Base-by-base conservation (phyloP, 805 yeast genomes). In the Kluyveromyces dobzhanskii region DNA sequence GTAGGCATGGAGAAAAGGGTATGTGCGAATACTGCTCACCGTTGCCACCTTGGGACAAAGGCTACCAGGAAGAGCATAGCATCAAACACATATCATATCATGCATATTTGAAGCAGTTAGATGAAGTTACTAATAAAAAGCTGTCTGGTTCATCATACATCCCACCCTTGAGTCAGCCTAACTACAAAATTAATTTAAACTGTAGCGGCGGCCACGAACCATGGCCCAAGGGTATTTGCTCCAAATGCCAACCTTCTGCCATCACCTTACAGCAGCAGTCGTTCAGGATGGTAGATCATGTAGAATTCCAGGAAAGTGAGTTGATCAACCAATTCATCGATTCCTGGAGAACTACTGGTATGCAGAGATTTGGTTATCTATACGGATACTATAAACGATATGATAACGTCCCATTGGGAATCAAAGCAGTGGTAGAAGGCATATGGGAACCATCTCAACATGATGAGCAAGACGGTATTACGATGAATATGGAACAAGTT, bases 21-120 rank as follows among this genome's bases (percentile, higher is more conserved):
- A 92, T 92, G 97, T 92, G 98, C 61, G 98, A 92, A 54, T 86
- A 87, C 56, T 92, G 97, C 59, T 78, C 94, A 25, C 96, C 97
- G 0, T 64, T 92, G 38, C 96, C 95, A 26, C 97, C 98, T 2
- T 92, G 90, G 85, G 96, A 92, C 59, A 71, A 71, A 46, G 75
- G 70, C 17, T 90, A 87, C 57, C 80, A 79, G 46, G 74, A 74
- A 35, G 80, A 78, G 45, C 69, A 87, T 45, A 78, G 75, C 28
- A 85, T 90, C 56, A 92, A 92, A 59, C 97, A 90, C 60, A 67
- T 76, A 37, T 85, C 97, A 3, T 86, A 80, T 59, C 95, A 87
- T 56, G 80, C 97, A 0, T 70, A 87, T 56, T 60, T 88, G 40
- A 80, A 80, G 47, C 81, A 84, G 51, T 54, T 86, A 37, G 78